Percentiles rank a stretch among this genome's conserved stretches.
These are phyloP conservation scores for Nemania sp. DNA, from an alignment of 2,329 filamentous ascomycete genomes.

Conservation along the genomic window DNA sequence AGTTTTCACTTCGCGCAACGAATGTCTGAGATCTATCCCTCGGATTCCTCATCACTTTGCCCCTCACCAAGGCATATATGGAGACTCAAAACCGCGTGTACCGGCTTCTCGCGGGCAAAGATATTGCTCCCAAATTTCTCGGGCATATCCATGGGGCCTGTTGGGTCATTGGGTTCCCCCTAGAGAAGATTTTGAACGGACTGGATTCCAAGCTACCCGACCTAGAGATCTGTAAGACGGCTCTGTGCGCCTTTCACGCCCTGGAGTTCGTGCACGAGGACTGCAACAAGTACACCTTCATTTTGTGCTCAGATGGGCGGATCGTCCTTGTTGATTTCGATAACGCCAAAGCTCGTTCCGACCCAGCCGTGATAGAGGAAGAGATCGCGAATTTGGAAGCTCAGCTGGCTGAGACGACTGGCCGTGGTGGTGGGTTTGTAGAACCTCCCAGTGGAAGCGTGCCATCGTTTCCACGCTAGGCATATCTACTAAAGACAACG, in stretches of 20 bases:
- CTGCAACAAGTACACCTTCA: conserved; percentile 21
- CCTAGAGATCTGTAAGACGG: conserved; percentile 19
- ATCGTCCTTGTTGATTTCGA: conserved; percentile 17
- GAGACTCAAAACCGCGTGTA: conserved; percentile 45
- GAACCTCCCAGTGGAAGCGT: conserved; percentile 44
- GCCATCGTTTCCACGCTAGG: conserved; percentile 32
- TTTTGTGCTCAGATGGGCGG: conserved; percentile 3
- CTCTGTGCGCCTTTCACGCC: conserved; percentile 17
- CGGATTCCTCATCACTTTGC: too few species aligned
- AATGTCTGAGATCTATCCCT: too few species aligned
- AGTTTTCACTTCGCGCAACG: too few species aligned
- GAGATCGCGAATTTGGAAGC: conserved; percentile 16
- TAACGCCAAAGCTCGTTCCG: conserved; percentile 3
- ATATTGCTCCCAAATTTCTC: conserved; percentile 44
- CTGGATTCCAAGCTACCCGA: conserved; percentile 19
- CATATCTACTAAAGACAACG: neutral
- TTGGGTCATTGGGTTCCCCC: conserved; percentile 45
- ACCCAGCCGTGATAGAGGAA: conserved; percentile 13
- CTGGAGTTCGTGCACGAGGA: conserved; percentile 13
- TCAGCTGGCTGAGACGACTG: conserved; percentile 19
- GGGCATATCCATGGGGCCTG: conserved; percentile 44
- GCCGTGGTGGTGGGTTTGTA: conserved; percentile 17
- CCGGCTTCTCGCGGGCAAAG: conserved; percentile 40
- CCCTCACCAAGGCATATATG: too few species aligned
- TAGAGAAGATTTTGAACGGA: conserved; percentile 33